These are phyloP conservation scores for Gastrodia elata DNA, from an alignment of 106 monocot genomes.

Conservation along the genomic window DNA sequence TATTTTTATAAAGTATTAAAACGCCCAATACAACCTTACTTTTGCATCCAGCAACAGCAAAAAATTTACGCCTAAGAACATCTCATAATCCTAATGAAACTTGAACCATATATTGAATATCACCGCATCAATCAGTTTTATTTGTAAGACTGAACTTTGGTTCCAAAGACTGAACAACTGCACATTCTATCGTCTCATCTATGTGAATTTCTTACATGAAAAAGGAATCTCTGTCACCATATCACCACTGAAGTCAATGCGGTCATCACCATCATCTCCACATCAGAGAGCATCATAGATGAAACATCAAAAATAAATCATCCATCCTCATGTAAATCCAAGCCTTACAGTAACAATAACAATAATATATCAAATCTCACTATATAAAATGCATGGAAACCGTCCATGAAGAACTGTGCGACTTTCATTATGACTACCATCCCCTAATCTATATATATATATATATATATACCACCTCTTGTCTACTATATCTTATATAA, in stretches of 20 bases:
- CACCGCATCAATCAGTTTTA: too few relatives aligned
- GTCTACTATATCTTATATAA: background rate
- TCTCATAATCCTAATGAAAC: too few relatives aligned
- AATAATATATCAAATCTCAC: background rate
- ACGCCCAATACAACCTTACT: too few relatives aligned
- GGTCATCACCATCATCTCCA: conserved; percentile 5
- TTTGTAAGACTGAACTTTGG: too few relatives aligned
- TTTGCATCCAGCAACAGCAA: too few relatives aligned
- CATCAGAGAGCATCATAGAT: background rate
- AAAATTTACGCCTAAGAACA: too few relatives aligned
- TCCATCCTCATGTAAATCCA: background rate
- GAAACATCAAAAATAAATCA: background rate
- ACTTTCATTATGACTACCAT: background rate
- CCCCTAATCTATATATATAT: background rate
- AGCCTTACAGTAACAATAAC: background rate
- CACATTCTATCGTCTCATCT: too few relatives aligned
- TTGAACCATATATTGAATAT: too few relatives aligned
- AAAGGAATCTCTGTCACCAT: background rate
- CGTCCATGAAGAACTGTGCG: background rate
- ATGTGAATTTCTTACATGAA: conserved; percentile 2
- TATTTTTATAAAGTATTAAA: too few relatives aligned
- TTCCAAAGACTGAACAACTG: too few relatives aligned
- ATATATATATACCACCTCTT: background rate
- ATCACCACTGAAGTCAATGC: too few relatives aligned
- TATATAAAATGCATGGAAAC: background rate